phyloP scores from a whole-genome alignment of 2,329 filamentous ascomycete species.

The Exophiala aquamarina region DNA sequence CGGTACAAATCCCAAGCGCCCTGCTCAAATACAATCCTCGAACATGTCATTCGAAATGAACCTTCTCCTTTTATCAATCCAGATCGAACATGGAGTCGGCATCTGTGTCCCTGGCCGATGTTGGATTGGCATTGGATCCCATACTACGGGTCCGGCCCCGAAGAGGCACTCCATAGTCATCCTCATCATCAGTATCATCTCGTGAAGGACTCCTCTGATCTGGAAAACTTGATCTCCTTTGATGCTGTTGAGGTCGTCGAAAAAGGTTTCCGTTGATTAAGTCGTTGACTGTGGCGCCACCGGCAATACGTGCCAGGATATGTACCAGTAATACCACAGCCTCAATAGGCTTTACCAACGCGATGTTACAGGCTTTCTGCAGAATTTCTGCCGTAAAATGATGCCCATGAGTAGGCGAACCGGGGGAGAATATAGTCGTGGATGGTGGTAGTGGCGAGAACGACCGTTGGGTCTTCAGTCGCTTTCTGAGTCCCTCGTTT shows the following conservation, averaged over 20 bases:
- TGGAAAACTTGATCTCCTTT: constrained; percentile 18
- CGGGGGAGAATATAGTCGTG: constrained; percentile 60
- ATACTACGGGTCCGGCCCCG: constrained; percentile 15
- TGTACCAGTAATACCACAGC: constrained; percentile 76
- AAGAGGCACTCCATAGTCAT: constrained; percentile 42
- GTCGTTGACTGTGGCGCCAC: constrained; percentile 39
- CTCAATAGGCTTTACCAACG: constrained; percentile 77
- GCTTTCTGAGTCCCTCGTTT: constrained; percentile 21
- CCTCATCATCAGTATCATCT: constrained; percentile 32
- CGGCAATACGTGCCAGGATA: constrained; percentile 73
- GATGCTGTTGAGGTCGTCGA: constrained; percentile 22
- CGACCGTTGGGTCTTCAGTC: constrained; percentile 21
- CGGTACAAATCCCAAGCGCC: neutral
- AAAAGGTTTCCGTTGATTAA: constrained; percentile 27
- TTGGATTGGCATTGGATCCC: neutral
- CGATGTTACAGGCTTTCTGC: constrained; percentile 72
- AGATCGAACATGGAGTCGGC: constrained; percentile 23
- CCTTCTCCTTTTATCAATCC: constrained; percentile 11
- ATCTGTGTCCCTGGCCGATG: constrained; percentile 8
- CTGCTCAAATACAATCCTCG: constrained; percentile 2
- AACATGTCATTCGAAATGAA: neutral
- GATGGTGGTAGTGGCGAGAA: constrained; percentile 62
- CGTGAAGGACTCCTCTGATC: constrained; percentile 20
- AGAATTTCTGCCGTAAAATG: constrained; percentile 65
- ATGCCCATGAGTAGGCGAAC: constrained; percentile 28